phyloP scores from a whole-genome alignment of 768 basidiomycete genomes.

The Tylopilus felleus region DNA sequence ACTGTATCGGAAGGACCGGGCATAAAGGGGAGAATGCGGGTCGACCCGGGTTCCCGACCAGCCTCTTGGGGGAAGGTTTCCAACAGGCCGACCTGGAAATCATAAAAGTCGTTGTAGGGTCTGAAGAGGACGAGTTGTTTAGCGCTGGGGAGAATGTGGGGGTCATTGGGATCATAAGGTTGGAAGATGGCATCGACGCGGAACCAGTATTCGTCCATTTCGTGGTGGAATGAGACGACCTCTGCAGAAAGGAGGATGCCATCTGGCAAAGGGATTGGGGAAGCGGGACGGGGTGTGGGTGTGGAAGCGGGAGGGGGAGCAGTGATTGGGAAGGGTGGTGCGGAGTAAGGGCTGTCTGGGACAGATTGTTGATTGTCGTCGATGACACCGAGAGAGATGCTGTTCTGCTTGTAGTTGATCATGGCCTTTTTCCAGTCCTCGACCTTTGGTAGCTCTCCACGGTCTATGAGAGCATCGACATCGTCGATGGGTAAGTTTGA shows the following conservation, averaged over 20 bases:
- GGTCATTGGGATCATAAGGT: constrained; percentile 65
- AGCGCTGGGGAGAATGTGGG: constrained; percentile 55
- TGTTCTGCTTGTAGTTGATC: constrained; percentile 92
- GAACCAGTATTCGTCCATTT: constrained; percentile 98
- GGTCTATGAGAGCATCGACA: constrained; percentile 74
- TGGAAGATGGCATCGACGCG: constrained; percentile 87
- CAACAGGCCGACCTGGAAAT: constrained; percentile 89
- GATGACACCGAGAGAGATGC: constrained; percentile 90
- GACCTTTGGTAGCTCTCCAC: constrained; percentile 89
- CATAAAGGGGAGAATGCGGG: constrained; percentile 92
- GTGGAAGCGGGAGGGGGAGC: constrained; percentile 7
- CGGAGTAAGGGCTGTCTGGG: constrained; percentile 40
- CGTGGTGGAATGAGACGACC: constrained; percentile 96
- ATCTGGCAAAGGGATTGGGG: constrained; percentile 58
- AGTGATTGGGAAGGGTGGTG: constrained; percentile 9
- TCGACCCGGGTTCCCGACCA: constrained; percentile 63
- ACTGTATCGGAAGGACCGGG: constrained; percentile 88
- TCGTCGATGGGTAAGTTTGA: constrained; percentile 79
- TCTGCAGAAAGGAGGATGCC: constrained; percentile 84
- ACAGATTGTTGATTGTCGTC: constrained; percentile 54
- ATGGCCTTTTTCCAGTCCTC: constrained; percentile 99
- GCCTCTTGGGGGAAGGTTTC: constrained; percentile 89
- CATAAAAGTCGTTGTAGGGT: constrained; percentile 97
- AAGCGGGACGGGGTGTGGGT: constrained; percentile 33
- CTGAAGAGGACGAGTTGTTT: constrained; percentile 87